A percentile compares a stretch with the other conserved stretches of the same genome.
Evolutionary conservation across 768 basidiomycete genomes (phyloP).

Genomic region (Terana coerulea): DNA sequence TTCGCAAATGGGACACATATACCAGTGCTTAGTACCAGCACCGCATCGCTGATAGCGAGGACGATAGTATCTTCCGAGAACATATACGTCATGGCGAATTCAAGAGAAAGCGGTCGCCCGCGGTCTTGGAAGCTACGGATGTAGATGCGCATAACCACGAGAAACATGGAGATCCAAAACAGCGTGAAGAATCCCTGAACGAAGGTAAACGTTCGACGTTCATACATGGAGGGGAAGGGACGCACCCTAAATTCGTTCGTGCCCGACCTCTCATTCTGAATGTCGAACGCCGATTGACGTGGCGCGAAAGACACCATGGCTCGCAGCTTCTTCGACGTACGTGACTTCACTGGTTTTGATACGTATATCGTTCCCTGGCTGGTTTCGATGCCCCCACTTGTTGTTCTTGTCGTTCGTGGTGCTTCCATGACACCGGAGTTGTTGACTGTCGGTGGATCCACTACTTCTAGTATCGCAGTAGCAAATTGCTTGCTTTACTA

Average conservation of each 20-base stretch:
- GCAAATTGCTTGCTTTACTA: conserved; percentile 6
- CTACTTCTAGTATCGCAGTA: conserved; percentile 10
- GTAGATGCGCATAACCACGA: conserved; percentile 77
- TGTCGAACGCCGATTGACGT: conserved; percentile 83
- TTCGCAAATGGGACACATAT: conserved; percentile 83
- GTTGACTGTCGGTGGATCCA: background rate
- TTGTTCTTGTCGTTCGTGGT: conserved; percentile 4
- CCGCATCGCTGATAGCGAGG: conserved; percentile 79
- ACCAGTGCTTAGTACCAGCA: conserved; percentile 73
- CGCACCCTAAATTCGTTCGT: conserved; percentile 82
- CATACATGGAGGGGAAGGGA: conserved; percentile 4
- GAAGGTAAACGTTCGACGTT: background rate
- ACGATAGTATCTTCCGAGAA: conserved; percentile 83
- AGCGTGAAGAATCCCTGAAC: conserved; percentile 87
- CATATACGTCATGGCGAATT: conserved; percentile 65
- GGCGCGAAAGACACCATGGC: conserved; percentile 86
- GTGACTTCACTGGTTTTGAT: conserved; percentile 73
- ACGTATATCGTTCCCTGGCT: conserved; percentile 67
- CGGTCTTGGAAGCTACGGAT: conserved; percentile 71
- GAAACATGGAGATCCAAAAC: conserved; percentile 89
- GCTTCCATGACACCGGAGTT: background rate
- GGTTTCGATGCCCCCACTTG: conserved; percentile 39
- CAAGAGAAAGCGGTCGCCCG: conserved; percentile 73
- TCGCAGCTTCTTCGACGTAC: conserved; percentile 69
- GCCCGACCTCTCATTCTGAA: conserved; percentile 65